Conservation (phyloP, 1,284 basidiomycete species). For the Cryptococcus maquisensis region DNA sequence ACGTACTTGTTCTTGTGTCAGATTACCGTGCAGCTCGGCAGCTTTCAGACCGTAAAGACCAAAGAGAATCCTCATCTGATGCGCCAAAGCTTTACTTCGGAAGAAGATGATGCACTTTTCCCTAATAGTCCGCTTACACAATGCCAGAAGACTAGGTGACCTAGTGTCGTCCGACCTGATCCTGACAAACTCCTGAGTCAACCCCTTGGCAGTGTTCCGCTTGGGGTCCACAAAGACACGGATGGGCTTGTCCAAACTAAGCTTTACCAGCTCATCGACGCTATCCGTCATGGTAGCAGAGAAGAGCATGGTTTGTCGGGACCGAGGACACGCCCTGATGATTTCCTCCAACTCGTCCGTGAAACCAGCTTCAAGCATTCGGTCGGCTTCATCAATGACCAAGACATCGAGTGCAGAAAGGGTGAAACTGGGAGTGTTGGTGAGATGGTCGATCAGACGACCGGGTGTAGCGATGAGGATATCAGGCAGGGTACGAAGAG, state of each 20-base stretch:
- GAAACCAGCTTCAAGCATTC: conserved; percentile 97
- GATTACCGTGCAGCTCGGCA: conserved; percentile 89
- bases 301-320: conserved; percentile 96
- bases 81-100: conserved; percentile 91
- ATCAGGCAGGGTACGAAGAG: conserved; percentile 80
- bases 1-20: conserved; percentile 86
- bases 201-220: conserved; percentile 76
- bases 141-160: conserved; percentile 71
- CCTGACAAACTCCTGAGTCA: conserved; percentile 92
- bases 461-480: conserved; percentile 93
- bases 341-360: conserved; percentile 94
- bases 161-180: conserved; percentile 71
- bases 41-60: conserved; percentile 80
- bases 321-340: conserved; percentile 78
- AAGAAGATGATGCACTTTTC: conserved; percentile 86
- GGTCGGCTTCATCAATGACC: conserved; percentile 94
- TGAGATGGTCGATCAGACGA: conserved; percentile 92
- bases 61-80: conserved; percentile 93
- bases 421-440: conserved; percentile 89
- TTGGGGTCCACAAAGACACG: conserved; percentile 94
- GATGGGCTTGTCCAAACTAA: conserved; percentile 87
- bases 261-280: conserved; percentile 85
- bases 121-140: conserved; percentile 84
- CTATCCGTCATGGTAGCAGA: conserved; percentile 98
- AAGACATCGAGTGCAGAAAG: conserved; percentile 90